Base-by-base conservation (phyloP, 177 flowering plant species). In the Vitis hybrid region DNA sequence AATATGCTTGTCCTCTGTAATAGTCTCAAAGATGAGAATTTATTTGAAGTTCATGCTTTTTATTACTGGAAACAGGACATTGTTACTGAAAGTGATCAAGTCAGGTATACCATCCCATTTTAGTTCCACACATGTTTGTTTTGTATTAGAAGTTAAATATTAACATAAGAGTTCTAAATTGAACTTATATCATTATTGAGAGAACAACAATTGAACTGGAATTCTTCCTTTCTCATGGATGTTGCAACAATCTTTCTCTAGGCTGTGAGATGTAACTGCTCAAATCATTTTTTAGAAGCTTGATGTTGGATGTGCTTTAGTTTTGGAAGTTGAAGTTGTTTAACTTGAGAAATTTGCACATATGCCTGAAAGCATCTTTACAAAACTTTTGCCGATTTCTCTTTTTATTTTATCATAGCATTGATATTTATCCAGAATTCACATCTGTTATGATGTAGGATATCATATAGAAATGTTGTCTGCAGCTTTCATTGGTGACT, bases 21-120 rank as follows among this genome's bases (percentile, higher is more conserved):
- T 64, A 24, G 52, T 19, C 51, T 44, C 44, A 19, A 61, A 22
- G 19, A 52, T 31, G 19, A 53, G 12, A 12, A 18, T 14, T 8
- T 64, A 17, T 5, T 18, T 38, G 7, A 38, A 62, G 38, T 52
- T 44, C 31, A 3, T 28, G 51, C 56, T 64, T 64, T 63, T 67
- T 70, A 20, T 73, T 72, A 28, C 71, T 22, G 24, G 71, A 67
- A 78, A 64, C 97, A 95, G 99, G 99, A 95, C 71, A 95, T 94
- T 82, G 99, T 95, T 57, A 95, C 99, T 73, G 97, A 94, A 79
- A 92, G 98, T 80, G 98, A 95, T 81, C 95, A 94, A 59, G 92
- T 95, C 89, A 95, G 99, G 99, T 95, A 68, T 13, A 18, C 57
- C 38, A 65, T 62, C 60, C 28, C 56, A 11, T 63, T 62, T 55